These are phyloP conservation scores for Neurospora sp. DNA, from an alignment of 495 filamentous ascomycete genomes.

Conservation along the genomic window DNA sequence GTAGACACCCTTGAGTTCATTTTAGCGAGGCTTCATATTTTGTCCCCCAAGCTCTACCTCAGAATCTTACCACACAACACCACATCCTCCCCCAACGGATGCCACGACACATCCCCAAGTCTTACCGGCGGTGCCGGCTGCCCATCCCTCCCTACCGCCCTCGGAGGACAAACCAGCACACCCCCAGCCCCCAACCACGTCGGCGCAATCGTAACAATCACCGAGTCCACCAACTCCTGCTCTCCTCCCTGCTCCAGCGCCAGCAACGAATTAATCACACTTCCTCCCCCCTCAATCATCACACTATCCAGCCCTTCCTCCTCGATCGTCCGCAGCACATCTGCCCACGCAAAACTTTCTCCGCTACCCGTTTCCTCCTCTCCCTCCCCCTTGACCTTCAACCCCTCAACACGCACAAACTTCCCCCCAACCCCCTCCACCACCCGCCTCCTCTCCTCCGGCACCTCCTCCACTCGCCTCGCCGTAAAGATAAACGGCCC, in stretches of 20 bases:
- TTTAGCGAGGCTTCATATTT: background rate
- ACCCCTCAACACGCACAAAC: conserved; percentile 18
- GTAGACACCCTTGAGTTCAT: background rate
- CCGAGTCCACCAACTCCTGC: conserved; percentile 53
- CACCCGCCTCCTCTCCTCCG: conserved; percentile 14
- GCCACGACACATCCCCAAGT: conserved; percentile 60
- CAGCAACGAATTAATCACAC: conserved; percentile 67
- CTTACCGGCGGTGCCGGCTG: conserved; percentile 47
- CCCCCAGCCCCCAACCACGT: conserved; percentile 73
- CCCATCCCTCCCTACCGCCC: conserved; percentile 37
- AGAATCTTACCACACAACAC: conserved; percentile 61
- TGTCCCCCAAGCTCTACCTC: background rate
- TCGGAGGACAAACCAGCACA: conserved; percentile 57
- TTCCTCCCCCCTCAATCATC: conserved; percentile 82
- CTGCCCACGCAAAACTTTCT: conserved; percentile 43
- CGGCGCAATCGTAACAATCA: conserved; percentile 78
- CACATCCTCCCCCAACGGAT: conserved; percentile 65
- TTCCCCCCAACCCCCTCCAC: conserved; percentile 30
- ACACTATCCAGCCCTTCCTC: conserved; percentile 60
- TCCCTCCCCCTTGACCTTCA: background rate
- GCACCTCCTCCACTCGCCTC: conserved; percentile 1
- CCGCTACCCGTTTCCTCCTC: background rate
- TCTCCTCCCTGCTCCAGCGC: conserved; percentile 35
- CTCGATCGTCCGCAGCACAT: conserved; percentile 47
- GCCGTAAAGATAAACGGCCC: conserved; percentile 60